Base-by-base conservation (phyloP, 495 filamentous ascomycete genomes). In the Penicillium steckii region DNA sequence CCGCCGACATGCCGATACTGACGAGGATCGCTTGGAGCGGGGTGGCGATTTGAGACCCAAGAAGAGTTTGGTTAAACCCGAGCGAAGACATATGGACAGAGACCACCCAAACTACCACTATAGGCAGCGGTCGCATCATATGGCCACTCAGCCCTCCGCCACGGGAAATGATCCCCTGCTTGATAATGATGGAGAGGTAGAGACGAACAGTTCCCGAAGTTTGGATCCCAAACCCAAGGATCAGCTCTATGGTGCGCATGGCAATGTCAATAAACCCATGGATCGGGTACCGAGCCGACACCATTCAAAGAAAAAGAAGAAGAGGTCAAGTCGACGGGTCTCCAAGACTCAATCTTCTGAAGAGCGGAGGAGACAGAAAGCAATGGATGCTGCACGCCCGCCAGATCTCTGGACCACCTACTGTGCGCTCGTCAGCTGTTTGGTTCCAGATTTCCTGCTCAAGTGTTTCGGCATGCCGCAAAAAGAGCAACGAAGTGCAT, bases 101-200 rank as follows among this genome's bases (percentile, higher is more conserved):
- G 88, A 91, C 54, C 89, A 97, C 65, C 92, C 91, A 8, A 94
- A 97, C 62, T 97, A 95, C 64, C 82, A 96, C 62, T 97, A 97
- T 67, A 83, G 88, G 32, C 87, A 96, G 63, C 87, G 89, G 35
- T 80, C 81, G 12, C 75, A 75, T 52, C 86, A 90, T 47, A 94
- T 97, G 90, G 78, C 85, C 19, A 88, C 89, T 8, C 73, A 88
- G 47, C 95, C 95, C 1, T 96, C 94, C 0, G 86, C 87, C 17
- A 97, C 94, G 0, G 94, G 95, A 43, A 86, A 95, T 55, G 94
- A 97, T 65, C 91, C 91, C 5, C 79, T 94, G 24, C 62, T 86
- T 21, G 92, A 96, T 65, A 85, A 83, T 37, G 55, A 87, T 43
- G 80, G 72, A 5, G 81, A 87, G 60, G 66, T 61, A 29, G 80